Base-by-base conservation (phyloP, 192 early-diverging fungal genomes). In the Backusella tarrabulga region DNA sequence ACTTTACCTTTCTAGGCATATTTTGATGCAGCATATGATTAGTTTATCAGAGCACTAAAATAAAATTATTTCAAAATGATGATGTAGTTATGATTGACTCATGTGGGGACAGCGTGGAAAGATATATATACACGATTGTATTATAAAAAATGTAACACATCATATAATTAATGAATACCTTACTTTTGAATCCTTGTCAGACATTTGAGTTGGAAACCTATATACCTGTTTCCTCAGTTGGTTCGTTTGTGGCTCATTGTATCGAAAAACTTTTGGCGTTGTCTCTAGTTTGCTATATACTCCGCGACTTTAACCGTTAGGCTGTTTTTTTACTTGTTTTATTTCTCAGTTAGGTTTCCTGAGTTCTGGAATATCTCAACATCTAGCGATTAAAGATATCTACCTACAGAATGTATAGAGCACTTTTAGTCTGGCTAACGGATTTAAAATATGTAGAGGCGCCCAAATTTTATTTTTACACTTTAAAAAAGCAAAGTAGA, bases 1-100 rank as follows among this genome's bases (percentile, higher is more conserved):
- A 29, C 21, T 29, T 63, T 23, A 29, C 56, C 56, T 23, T 63
- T 63, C 56, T 63, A 63, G 14, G 56, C 9, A 8, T 63, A 29
- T 63, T 63, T 63, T 63, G 56, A 63, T 63, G 23, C 56, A 26
- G n/a, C 54, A 63, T 63, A 23, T 63, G 56, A 63, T 63, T 23
- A 26, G 3, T 63, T 63, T 29, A 63, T n/a, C 56, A 29, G 56
- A 63, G 56, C 56, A 63, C 56, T 63, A 63, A 63, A 63, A 29
- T n/a, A 50, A 26, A 63, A 26, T 26, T 11, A 40, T 21, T 63
- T 63, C 3, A 29, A 63, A 63, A 63, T 12, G 0, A 63, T 63
- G 56, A 63, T 63, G 56, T 63, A 29, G 56, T 8, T 63, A 63
- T 63, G 54, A 56, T 26, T n/a, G 21, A 23, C 2, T 56, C 21